Conservation (phyloP, 331 rosid species). For the Telfairia occidentalis region DNA sequence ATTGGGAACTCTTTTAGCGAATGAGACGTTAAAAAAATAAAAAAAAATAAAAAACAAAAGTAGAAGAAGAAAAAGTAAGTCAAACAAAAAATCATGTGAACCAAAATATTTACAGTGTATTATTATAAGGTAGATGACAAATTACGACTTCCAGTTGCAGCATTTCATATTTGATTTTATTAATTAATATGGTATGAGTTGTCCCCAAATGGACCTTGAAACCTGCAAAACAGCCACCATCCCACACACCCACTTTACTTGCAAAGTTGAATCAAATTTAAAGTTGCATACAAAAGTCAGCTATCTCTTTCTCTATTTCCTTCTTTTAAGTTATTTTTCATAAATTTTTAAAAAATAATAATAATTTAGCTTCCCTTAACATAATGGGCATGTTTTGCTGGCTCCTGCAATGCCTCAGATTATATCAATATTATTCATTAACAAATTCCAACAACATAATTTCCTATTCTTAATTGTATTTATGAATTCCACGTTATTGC, state of each 20-base stretch:
- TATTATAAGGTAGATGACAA: slow-evolving; percentile 1
- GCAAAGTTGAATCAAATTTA: neutral
- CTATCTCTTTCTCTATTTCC: neutral
- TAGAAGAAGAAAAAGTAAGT: neutral
- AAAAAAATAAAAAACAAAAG: neutral
- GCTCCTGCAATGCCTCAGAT: neutral
- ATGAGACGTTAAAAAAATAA: neutral
- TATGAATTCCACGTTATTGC: neutral
- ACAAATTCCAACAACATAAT: neutral
- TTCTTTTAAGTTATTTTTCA: neutral
- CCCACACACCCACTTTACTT: slow-evolving; percentile 4
- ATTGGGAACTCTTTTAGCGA: neutral
- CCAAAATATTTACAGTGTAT: neutral
- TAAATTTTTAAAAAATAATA: neutral
- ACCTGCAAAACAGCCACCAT: neutral
- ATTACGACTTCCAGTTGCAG: neutral
- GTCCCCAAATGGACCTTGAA: slow-evolving; percentile 8
- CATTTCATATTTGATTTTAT: neutral
- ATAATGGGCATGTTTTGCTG: slow-evolving; percentile 10
- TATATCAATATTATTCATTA: neutral
- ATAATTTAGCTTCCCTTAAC: too few species aligned
- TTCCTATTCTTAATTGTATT: neutral
- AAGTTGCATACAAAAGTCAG: neutral
- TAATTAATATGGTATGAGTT: slow-evolving; percentile 1
- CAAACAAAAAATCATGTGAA: neutral